Conservation (phyloP, 148 eudicot genomes). For the Nyssa sinensis region DNA sequence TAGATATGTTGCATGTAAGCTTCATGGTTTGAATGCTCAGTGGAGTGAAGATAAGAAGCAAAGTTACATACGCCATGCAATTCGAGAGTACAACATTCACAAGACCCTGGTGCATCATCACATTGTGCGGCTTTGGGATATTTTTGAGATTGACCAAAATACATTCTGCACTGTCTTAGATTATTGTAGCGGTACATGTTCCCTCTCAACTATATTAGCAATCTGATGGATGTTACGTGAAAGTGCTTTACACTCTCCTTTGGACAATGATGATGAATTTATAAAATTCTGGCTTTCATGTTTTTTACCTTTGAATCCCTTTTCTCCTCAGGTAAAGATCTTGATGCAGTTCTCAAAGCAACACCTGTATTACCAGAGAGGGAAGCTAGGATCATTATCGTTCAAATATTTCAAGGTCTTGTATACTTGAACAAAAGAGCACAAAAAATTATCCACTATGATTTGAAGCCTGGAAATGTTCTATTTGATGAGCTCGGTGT, state of each 20-base stretch:
- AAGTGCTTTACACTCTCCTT: slow-evolving; percentile 10
- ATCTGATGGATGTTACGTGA: neutral
- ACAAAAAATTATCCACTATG: slow-evolving; percentile 92
- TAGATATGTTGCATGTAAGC: slow-evolving; percentile 97
- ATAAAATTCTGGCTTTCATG: slow-evolving; percentile 1
- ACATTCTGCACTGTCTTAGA: slow-evolving; percentile 94
- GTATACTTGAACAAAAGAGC: slow-evolving; percentile 86
- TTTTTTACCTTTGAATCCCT: neutral
- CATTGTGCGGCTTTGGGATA: slow-evolving; percentile 98
- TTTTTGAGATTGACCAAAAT: slow-evolving; percentile 95
- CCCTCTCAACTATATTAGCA: slow-evolving; percentile 2
- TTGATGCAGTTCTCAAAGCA: slow-evolving; percentile 94
- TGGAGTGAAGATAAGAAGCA: slow-evolving; percentile 99
- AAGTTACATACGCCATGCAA: slow-evolving; percentile 96
- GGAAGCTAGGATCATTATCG: slow-evolving; percentile 92
- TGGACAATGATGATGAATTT: slow-evolving; percentile 2
- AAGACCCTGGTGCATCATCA: slow-evolving; percentile 89
- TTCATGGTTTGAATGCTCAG: slow-evolving; percentile 90
- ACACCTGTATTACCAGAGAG: slow-evolving; percentile 82
- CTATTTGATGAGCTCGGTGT: slow-evolving; percentile 92
- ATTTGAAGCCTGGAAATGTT: slow-evolving; percentile 97
- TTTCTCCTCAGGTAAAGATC: slow-evolving; percentile 81
- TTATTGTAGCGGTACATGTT: slow-evolving; percentile 78
- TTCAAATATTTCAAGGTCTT: slow-evolving; percentile 96
- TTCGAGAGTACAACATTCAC: slow-evolving; percentile 97